Evolutionary conservation across 805 yeast genomes (phyloP).

Genomic region (Blastobotrys parvus): DNA sequence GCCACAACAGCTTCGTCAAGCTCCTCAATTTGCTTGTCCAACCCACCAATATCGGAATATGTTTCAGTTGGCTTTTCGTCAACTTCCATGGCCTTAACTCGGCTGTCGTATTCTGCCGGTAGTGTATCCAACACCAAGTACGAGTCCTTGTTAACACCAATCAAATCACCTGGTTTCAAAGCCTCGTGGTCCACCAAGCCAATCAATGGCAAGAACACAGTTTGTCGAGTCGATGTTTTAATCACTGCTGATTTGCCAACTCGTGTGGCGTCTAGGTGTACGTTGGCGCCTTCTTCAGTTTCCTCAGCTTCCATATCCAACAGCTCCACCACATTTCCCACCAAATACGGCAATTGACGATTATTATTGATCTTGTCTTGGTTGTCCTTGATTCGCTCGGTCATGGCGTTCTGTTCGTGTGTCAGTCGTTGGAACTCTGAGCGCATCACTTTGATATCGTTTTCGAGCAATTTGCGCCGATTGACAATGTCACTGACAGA

Average conservation of each 20-base stretch:
- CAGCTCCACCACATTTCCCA: constrained; percentile 92
- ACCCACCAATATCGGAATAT: constrained; percentile 94
- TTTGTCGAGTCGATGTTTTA: constrained; percentile 95
- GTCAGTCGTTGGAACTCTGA: constrained; percentile 84
- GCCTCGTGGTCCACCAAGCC: constrained; percentile 88
- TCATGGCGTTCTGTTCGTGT: constrained; percentile 90
- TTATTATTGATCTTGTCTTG: constrained; percentile 93
- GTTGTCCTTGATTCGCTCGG: constrained; percentile 89
- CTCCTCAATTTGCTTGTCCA: constrained; percentile 97
- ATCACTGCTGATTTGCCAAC: constrained; percentile 97
- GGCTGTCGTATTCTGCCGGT: constrained; percentile 94
- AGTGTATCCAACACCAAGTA: constrained; percentile 86
- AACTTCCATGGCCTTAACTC: constrained; percentile 99
- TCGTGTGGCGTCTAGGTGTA: constrained; percentile 84
- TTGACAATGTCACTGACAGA: constrained; percentile 78
- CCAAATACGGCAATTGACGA: constrained; percentile 90
- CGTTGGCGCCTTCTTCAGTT: constrained; percentile 86
- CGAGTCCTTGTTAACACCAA: constrained; percentile 96
- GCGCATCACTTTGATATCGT: constrained; percentile 90
- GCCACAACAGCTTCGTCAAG: constrained; percentile 95
- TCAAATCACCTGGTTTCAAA: constrained; percentile 95
- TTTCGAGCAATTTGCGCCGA: constrained; percentile 81
- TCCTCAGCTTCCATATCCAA: constrained; percentile 77
- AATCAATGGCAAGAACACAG: constrained; percentile 90
- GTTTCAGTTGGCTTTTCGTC: constrained; percentile 98